Evolutionary conservation across 2,329 filamentous ascomycete species (phyloP), one percentile per base, ranked within the genome.

Genomic region (Aspergillus uvarum): DNA sequence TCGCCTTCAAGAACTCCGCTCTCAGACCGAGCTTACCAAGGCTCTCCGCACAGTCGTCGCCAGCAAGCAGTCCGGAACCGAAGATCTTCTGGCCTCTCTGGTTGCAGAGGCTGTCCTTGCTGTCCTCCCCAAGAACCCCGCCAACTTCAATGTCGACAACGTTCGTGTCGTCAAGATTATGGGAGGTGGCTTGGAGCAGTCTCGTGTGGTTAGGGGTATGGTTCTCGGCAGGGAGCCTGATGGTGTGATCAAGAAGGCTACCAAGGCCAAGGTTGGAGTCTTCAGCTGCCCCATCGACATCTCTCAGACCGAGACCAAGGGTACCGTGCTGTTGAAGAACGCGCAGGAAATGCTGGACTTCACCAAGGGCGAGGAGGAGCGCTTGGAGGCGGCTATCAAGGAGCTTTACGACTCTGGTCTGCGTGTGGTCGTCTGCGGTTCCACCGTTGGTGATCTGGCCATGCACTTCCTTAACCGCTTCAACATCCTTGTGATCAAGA

Each of bases 81-180:
- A 99, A 82, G 91, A 96, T 56, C 86, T 92, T 72, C 83, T 99
- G 57, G 91, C 93, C 62, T 82, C 89, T 56, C 85, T 98, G 71
- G 93, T 99, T 65, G 89, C 96, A 50, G 92, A 97, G 75, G 86
- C 86, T 31, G 85, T 88, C 22, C 86, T 98, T 59, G 88, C 92
- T 49, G 93, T 99, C 21, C 85, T 99, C 64, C 95, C 96, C 67
- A 97, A 97, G 83, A 96, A 97, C 80, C 90, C 95, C 22, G 80
- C 85, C 75, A 93, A 96, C 81, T 99, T 99, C 85, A 99, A 97
- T 79, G 92, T 99, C 66, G 95, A 99, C 83, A 99, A 99, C 78
- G 89, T 99, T 71, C 91, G 95, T 62, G 96, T 99, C 60, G 96
- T 99, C 70, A 99, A 99, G 85, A 99, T 99, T 72, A 98, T 99